These are phyloP conservation scores for Datisca glomerata DNA, from an alignment of 306 rosid genomes.

Conservation along the genomic window DNA sequence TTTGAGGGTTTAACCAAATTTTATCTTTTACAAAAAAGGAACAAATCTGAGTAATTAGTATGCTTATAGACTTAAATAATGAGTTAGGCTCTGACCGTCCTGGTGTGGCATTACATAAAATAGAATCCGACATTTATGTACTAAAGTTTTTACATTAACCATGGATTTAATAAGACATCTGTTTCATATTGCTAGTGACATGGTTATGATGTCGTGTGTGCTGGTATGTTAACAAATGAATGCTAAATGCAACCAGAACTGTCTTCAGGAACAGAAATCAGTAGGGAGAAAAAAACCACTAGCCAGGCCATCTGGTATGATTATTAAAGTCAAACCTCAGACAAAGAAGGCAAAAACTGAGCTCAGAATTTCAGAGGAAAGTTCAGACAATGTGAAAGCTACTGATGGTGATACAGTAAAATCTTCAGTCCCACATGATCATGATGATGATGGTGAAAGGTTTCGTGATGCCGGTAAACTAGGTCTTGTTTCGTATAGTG, in stretches of 20 bases:
- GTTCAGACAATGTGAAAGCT: constrained; percentile 13
- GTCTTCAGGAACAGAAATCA: constrained; percentile 48
- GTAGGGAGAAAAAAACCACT: constrained; percentile 41
- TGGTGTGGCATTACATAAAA: too few relatives aligned
- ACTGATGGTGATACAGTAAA: constrained; percentile 13
- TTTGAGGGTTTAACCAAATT: too few relatives aligned
- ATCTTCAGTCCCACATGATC: constrained; percentile 6
- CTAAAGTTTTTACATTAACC: too few relatives aligned
- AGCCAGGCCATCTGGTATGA: constrained; percentile 38
- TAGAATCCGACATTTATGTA: too few relatives aligned
- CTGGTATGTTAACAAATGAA: not conserved
- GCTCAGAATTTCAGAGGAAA: constrained; percentile 22
- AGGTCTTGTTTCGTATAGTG: constrained; percentile 78
- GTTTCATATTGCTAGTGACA: not conserved
- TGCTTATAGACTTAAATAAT: too few relatives aligned
- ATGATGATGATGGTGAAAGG: constrained; percentile 20
- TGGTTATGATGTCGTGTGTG: too few relatives aligned
- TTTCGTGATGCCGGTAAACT: constrained; percentile 21
- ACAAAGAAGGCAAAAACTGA: constrained; percentile 61
- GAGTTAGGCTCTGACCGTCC: too few relatives aligned
- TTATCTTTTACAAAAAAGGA: too few relatives aligned
- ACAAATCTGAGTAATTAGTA: too few relatives aligned
- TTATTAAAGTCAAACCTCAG: constrained; percentile 69
- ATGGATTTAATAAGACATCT: not conserved
- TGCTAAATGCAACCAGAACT: not conserved